Evolutionary conservation across 2,329 filamentous ascomycete genomes (phyloP), one percentile per base, ranked within the genome.

Genomic region (Capronia americana): DNA sequence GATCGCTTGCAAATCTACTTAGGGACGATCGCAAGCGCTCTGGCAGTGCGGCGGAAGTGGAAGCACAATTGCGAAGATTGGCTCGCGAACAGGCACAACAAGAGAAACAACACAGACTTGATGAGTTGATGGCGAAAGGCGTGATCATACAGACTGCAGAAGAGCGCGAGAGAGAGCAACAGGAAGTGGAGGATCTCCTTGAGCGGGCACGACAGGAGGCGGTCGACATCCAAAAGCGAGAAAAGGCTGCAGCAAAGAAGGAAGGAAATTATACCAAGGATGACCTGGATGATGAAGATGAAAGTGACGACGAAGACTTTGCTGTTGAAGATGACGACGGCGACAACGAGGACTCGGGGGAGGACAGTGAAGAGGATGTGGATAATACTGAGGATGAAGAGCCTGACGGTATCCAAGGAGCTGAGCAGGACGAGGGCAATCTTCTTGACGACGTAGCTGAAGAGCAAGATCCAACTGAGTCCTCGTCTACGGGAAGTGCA

Each of bases 131-230:
- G 73, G 89, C 90, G 11, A 92, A 91, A 77, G 95, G 95, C 7
- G 85, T 97, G 28, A 82, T 90, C 26, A 83, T 98, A 20, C 90
- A 93, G 76, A 97, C 92, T 0, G 87, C 89, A 1, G 94, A 97
- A 77, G 93, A 99, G 77, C 88, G 92, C 23, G 91, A 93, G 74
- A 87, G 87, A 38, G 90, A 96, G 75, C 87, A 92, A 77, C 88
- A 91, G 64, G 88, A 93, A 66, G 88, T 97, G 12, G 95, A 98
- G 72, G 90, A 97, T 74, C 86, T 98, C 67, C 87, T 98, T 28
- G 90, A 94, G 56, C 93, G 90, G 73, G 94, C 93, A 23, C 86
- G 93, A 64, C 84, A 88, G 68, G 92, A 98, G 75, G 93, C 90
- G 1, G 86, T 91, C 53, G 88, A 90, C 71, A 88, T 98, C 57